These are phyloP conservation scores for Pelagomonas calceolata DNA, from an alignment of 108 stramenopile genomes.

Conservation along the genomic window DNA sequence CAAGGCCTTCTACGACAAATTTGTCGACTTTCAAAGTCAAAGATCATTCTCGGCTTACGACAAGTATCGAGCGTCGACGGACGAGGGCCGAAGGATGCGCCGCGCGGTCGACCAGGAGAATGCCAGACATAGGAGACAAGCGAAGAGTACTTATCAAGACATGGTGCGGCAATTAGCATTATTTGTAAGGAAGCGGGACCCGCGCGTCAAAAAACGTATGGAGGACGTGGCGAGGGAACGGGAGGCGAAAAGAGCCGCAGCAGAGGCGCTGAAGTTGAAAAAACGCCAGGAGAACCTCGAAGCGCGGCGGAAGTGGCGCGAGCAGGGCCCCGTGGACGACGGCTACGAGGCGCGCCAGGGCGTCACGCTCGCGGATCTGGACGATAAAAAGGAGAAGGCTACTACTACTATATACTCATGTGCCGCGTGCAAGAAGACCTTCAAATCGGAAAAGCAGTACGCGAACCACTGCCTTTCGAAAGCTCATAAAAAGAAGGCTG, in stretches of 20 bases:
- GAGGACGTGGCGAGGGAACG: neutral
- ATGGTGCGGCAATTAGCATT: conserved; percentile 11
- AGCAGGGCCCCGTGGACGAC: neutral
- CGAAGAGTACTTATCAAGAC: conserved; percentile 20
- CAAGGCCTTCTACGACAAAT: conserved; percentile 18
- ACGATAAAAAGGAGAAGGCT: neutral
- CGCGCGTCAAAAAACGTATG: conserved; percentile 13
- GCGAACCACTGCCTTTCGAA: conserved; percentile 31
- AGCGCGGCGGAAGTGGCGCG: neutral
- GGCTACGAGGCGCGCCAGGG: neutral
- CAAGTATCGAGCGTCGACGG: conserved; percentile 31
- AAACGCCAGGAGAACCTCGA: neutral
- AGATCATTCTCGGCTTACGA: conserved; percentile 31
- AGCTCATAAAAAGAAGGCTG: conserved; percentile 2
- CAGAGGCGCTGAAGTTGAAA: neutral
- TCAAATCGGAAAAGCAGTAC: conserved; percentile 37
- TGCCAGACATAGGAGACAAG: conserved; percentile 13
- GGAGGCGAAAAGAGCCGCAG: neutral
- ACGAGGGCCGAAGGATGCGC: conserved; percentile 25
- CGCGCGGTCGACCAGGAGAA: conserved; percentile 41
- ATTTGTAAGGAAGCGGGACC: conserved; percentile 22
- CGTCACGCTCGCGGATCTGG: neutral
- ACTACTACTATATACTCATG: conserved; percentile 26
- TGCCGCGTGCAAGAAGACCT: conserved; percentile 34
- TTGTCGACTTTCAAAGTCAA: conserved; percentile 23